Evolutionary conservation across 2,329 filamentous ascomycete genomes (phyloP), one percentile per base, ranked within the genome.

Genomic region (Fusarium sp.): DNA sequence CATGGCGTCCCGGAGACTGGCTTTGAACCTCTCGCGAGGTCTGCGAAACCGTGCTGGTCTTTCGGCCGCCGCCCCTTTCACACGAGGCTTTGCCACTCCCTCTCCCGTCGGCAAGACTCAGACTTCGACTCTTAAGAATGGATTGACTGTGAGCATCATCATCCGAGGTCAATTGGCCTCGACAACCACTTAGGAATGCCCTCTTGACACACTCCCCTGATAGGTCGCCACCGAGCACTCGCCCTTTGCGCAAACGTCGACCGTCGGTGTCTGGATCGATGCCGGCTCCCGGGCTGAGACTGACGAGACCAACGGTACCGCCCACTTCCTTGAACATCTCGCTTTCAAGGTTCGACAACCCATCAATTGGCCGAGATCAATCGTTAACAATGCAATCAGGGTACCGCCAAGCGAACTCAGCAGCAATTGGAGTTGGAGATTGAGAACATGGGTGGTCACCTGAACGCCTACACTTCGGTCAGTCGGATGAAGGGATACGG

Each of bases 391-490:
- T 31, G 54, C 51, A 44, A 39, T 20, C n/a, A 95, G 95, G 96
- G 96, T 80, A 99, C 96, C 78, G 90, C 93, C 85, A 97, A 93
- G 88, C 91, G 96, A 85, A 95, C 93, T 76, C 96, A 99, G 87
- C 93, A 97, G 84, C 96, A 99, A 88, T 90, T 99, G 83, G 96
- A 99, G 89, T 92, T 99, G 76, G 96, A 99, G 89, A 98, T 99
- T 82, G 96, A 99, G 90, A 99, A 99, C 88, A 98, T 99, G 94
- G 96, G 96, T 84, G 96, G 94, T 76, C 96, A 99, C 88, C 90
- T 99, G 80, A 99, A 99, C 87, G 96, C 96, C 84, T 99, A 99
- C 89, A 99, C 96, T 81, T 98, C 96, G 88, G 95, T 98, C 91
- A 82, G 93, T 86, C 79, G 80, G 80, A 66, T 69, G 55, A 73